Conservation (phyloP, 2,329 filamentous ascomycete genomes). For the Apiospora marii region DNA sequence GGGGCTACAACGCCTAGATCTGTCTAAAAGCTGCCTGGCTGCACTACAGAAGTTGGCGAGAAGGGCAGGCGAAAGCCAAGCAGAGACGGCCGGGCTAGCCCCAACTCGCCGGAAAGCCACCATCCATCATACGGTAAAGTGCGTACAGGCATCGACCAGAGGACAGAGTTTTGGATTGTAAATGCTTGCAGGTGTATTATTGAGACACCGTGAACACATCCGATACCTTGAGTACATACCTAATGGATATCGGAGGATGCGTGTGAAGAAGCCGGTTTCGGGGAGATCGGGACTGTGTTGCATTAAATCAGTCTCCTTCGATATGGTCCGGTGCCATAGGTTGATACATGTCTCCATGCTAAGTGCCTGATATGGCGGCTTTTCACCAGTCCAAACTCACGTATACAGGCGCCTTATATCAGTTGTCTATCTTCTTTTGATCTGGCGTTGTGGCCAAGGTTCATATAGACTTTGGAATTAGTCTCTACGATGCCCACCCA, state of each 20-base stretch:
- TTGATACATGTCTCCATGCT: neutral
- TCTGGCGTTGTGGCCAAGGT: neutral
- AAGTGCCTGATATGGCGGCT: neutral
- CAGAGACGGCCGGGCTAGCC: neutral
- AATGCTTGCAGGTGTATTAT: neutral
- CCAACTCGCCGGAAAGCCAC: slow-evolving; percentile 9
- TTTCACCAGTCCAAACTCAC: neutral
- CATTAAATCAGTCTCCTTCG: neutral
- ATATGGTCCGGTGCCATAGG: neutral
- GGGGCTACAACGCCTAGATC: slow-evolving; percentile 8
- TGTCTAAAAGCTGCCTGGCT: slow-evolving; percentile 9
- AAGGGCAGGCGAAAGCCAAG: slow-evolving; percentile 5
- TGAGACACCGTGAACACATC: neutral
- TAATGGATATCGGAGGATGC: neutral
- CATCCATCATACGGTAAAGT: neutral
- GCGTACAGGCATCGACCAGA: neutral
- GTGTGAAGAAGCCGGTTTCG: neutral
- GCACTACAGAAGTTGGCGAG: slow-evolving; percentile 5
- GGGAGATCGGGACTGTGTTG: slow-evolving; percentile 11
- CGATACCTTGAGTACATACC: neutral
- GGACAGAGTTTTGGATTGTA: neutral
- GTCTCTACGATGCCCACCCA: neutral
- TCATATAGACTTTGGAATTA: neutral
- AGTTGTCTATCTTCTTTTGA: neutral
- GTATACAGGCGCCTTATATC: neutral